phyloP scores from a whole-genome alignment of 116 monocot species.

The Papilionanthe hybrid region DNA sequence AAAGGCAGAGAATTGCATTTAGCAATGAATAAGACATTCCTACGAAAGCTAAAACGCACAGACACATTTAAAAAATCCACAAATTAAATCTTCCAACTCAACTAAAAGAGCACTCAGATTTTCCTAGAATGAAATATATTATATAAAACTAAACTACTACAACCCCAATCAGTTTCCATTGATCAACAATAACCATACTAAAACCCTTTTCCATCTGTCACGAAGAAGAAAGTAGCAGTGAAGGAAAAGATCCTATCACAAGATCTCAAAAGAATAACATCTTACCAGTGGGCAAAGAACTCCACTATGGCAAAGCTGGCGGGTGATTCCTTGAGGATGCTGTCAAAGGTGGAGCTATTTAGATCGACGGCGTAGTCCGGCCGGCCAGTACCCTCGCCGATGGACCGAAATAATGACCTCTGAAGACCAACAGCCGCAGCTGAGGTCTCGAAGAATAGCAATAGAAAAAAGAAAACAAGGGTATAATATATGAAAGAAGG shows the following conservation, averaged over 20 bases:
- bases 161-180: background rate
- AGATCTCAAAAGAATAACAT: background rate
- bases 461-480: background rate
- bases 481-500: background rate
- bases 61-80: background rate
- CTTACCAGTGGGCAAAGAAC: conserved; percentile 90
- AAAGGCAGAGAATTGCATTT: background rate
- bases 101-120: background rate
- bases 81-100: background rate
- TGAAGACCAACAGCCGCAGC: conserved; percentile 7
- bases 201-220: background rate
- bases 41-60: background rate
- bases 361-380: conserved; percentile 67
- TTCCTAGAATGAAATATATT: background rate
- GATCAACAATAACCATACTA: background rate
- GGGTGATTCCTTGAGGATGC: conserved; percentile 42
- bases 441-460: conserved; percentile 5
- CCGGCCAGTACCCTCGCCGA: conserved; percentile 10
- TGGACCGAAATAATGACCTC: conserved; percentile 26
- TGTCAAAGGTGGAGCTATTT: conserved; percentile 58
- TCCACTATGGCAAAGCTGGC: conserved; percentile 69
- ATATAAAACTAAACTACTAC: background rate
- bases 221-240: background rate
- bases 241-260: background rate
- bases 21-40: background rate